Conservation (phyloP, 179 eudicot genomes). For the Camellia oleifera region DNA sequence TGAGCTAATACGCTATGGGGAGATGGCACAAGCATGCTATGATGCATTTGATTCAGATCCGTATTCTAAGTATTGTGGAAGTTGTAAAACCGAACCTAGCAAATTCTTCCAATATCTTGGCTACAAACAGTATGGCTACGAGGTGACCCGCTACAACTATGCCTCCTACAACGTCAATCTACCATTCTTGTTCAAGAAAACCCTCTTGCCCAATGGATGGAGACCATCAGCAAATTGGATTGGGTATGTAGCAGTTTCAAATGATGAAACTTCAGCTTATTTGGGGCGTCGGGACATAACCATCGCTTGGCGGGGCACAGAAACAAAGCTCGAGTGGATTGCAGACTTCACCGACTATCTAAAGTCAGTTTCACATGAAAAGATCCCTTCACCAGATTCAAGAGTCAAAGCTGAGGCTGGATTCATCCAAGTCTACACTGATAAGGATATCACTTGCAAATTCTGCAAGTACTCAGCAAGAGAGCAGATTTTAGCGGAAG, state of each 20-base stretch:
- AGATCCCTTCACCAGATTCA: conserved; percentile 34
- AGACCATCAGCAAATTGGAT: conserved; percentile 84
- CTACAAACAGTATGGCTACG: conserved; percentile 51
- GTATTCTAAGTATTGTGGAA: conserved; percentile 70
- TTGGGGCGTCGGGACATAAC: conserved; percentile 75
- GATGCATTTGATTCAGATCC: conserved; percentile 72
- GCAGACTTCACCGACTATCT: conserved; percentile 67
- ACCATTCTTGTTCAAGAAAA: conserved; percentile 62
- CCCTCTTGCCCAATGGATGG: conserved; percentile 46
- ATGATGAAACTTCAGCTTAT: conserved; percentile 47
- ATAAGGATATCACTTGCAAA: conserved; percentile 46
- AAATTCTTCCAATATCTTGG: conserved; percentile 60
- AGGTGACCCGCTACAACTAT: conserved; percentile 52
- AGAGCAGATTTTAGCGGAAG: conserved; percentile 64
- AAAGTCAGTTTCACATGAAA: conserved; percentile 41
- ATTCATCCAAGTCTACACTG: conserved; percentile 68
- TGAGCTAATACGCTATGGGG: conserved; percentile 66
- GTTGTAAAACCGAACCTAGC: conserved; percentile 37
- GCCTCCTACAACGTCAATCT: conserved; percentile 75
- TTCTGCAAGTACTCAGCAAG: conserved; percentile 73
- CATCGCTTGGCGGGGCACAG: conserved; percentile 83
- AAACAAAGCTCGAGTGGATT: conserved; percentile 77
- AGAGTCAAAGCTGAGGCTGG: conserved; percentile 70
- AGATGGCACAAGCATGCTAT: conserved; percentile 79
- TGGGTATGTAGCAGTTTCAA: conserved; percentile 72